Evolutionary conservation across 2,329 filamentous ascomycete species (phyloP).

Genomic region (Neofusicoccum parvum): DNA sequence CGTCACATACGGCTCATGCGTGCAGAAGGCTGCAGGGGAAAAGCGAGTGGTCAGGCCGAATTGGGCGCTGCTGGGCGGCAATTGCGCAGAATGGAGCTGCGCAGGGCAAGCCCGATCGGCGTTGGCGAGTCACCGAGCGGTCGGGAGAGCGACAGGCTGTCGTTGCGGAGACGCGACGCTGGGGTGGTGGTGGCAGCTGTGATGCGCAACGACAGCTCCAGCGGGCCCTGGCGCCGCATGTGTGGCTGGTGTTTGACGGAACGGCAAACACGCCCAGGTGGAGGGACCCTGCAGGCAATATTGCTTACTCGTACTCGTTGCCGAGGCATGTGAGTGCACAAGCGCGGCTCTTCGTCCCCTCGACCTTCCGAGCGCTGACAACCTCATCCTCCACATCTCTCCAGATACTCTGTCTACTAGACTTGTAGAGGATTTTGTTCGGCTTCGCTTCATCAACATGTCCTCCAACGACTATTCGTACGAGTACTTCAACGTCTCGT

Average conservation of each 20-base stretch:
- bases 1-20: conserved; percentile 1
- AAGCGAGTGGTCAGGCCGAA: background rate
- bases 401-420: no score
- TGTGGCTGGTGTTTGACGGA: conserved; percentile 13
- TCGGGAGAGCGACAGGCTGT: background rate
- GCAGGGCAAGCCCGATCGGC: background rate
- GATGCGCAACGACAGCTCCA: background rate
- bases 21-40: background rate
- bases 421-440: background rate
- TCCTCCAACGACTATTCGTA: conserved; percentile 46
- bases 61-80: background rate
- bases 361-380: background rate
- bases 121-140: background rate
- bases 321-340: conserved; percentile 20
- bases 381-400: background rate
- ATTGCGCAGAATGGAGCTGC: background rate
- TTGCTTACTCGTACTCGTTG: background rate
- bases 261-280: background rate
- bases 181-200: background rate
- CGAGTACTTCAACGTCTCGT: conserved; percentile 73
- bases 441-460: background rate
- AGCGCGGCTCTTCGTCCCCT: background rate
- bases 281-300: background rate
- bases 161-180: background rate
- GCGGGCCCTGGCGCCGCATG: background rate